These are phyloP conservation scores for Cucumis hystrix DNA, from an alignment of 306 rosid species.

Conservation along the genomic window DNA sequence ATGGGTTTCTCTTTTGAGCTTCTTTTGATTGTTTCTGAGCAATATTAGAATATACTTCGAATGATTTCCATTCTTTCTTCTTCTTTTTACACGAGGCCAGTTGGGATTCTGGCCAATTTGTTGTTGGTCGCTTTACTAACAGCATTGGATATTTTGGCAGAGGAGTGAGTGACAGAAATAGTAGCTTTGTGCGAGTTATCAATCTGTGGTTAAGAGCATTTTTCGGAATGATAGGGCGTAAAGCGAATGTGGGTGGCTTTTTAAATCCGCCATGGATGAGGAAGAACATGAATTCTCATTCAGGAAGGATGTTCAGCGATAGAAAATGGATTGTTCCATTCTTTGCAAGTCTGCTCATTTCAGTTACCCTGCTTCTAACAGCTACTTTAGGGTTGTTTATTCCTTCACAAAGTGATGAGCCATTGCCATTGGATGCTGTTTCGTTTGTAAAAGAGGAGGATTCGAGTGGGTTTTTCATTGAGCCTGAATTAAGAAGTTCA, in stretches of 20 bases:
- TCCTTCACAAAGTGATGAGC: slow-evolving; percentile 41
- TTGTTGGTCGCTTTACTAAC: neutral
- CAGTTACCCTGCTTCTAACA: slow-evolving; percentile 45
- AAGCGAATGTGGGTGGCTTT: neutral
- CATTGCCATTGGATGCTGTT: slow-evolving; percentile 35
- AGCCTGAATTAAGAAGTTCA: slow-evolving; percentile 45
- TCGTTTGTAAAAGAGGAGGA: slow-evolving; percentile 45
- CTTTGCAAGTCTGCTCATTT: slow-evolving; percentile 62
- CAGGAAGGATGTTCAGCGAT: slow-evolving; percentile 72
- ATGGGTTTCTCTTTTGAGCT: neutral
- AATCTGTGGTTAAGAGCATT: neutral
- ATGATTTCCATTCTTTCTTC: neutral
- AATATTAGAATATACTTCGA: neutral
- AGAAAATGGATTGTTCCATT: slow-evolving; percentile 79
- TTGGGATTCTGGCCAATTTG: neutral
- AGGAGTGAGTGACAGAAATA: neutral
- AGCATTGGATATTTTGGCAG: neutral
- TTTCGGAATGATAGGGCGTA: neutral
- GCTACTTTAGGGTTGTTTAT: slow-evolving; percentile 42
- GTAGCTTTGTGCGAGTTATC: neutral
- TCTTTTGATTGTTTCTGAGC: neutral
- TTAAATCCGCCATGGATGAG: slow-evolving; percentile 34
- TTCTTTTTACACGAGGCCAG: neutral
- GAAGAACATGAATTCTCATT: slow-evolving; percentile 63
- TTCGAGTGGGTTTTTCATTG: slow-evolving; percentile 50